A percentile compares a stretch with the other conserved stretches of the same genome.
These are phyloP conservation scores for Capsella rubella DNA, from an alignment of 441 rosid species.

Conservation along the genomic window DNA sequence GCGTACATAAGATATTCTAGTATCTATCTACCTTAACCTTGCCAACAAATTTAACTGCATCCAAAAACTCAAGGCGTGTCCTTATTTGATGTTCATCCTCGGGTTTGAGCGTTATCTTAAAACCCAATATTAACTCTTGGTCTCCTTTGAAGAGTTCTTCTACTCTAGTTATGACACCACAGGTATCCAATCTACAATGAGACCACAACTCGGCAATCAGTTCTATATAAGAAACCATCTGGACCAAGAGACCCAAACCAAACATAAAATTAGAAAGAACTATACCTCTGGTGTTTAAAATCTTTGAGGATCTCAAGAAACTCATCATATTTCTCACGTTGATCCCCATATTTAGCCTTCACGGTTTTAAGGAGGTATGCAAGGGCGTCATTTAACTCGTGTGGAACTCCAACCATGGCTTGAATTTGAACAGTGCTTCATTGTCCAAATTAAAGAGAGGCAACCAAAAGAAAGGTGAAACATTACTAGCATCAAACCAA, in stretches of 20 bases:
- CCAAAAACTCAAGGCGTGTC: conserved; percentile 16
- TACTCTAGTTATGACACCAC: conserved; percentile 84
- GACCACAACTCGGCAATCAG: not conserved
- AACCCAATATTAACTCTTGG: conserved; percentile 86
- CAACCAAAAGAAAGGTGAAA: not conserved
- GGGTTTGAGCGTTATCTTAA: conserved; percentile 74
- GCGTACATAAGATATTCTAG: no score
- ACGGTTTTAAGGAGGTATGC: conserved; percentile 92
- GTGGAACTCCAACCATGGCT: conserved; percentile 54
- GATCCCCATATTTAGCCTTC: conserved; percentile 84
- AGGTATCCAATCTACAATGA: conserved; percentile 72
- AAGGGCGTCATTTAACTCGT: conserved; percentile 83
- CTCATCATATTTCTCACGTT: conserved; percentile 87
- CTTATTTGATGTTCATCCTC: conserved; percentile 51
- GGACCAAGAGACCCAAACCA: conserved; percentile 12
- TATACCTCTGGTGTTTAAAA: conserved; percentile 88
- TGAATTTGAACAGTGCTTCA: conserved; percentile 74
- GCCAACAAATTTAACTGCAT: conserved; percentile 90
- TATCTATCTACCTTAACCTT: conserved; percentile 74
- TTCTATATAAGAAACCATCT: not conserved
- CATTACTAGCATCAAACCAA: conserved; percentile 29
- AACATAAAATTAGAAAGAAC: not conserved
- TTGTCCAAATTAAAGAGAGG: not conserved
- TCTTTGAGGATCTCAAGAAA: conserved; percentile 96
- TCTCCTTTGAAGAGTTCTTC: conserved; percentile 91